A percentile compares a stretch with the other conserved stretches of the same genome.
These are phyloP conservation scores for Chytriomyces hyalinus DNA, from an alignment of 192 early-diverging fungal genomes.

Conservation along the genomic window DNA sequence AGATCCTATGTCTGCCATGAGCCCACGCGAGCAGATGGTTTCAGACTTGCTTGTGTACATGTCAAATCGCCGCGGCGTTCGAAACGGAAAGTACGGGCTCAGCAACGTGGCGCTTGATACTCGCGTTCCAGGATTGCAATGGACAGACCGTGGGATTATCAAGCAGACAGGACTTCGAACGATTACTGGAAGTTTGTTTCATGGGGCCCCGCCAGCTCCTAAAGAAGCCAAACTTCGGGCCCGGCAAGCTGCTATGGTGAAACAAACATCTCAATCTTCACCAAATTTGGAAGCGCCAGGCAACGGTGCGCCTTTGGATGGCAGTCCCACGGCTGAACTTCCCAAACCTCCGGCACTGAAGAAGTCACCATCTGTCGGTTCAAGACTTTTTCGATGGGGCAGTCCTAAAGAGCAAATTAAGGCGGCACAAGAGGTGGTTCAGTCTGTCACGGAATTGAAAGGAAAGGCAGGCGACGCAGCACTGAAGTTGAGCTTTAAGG, in stretches of 20 bases:
- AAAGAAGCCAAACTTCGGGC: background rate
- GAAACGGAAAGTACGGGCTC: slow-evolving; percentile 2
- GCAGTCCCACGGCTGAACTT: background rate
- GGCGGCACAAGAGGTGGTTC: background rate
- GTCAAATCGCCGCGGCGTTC: slow-evolving; percentile 18
- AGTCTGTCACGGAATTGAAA: background rate
- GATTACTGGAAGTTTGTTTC: background rate
- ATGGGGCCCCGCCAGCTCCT: slow-evolving; percentile 18
- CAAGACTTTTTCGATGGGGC: slow-evolving; percentile 10
- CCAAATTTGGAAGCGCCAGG: background rate
- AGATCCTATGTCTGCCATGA: background rate
- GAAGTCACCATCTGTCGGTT: background rate
- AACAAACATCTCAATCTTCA: background rate
- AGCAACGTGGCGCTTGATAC: background rate
- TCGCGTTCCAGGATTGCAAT: slow-evolving; percentile 21
- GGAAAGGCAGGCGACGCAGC: slow-evolving; percentile 9
- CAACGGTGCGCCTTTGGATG: background rate
- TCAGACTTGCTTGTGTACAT: slow-evolving; percentile 30
- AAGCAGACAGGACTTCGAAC: slow-evolving; percentile 30
- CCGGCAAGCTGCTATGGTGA: background rate
- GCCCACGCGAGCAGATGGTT: slow-evolving; percentile 14
- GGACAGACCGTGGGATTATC: slow-evolving; percentile 30
- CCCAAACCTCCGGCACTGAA: background rate
- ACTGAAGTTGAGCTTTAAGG: background rate
- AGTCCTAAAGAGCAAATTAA: background rate